Evolutionary conservation across 1,284 basidiomycete genomes (phyloP), one percentile per base, ranked within the genome.

Genomic region (Mrakiaceae sp.): DNA sequence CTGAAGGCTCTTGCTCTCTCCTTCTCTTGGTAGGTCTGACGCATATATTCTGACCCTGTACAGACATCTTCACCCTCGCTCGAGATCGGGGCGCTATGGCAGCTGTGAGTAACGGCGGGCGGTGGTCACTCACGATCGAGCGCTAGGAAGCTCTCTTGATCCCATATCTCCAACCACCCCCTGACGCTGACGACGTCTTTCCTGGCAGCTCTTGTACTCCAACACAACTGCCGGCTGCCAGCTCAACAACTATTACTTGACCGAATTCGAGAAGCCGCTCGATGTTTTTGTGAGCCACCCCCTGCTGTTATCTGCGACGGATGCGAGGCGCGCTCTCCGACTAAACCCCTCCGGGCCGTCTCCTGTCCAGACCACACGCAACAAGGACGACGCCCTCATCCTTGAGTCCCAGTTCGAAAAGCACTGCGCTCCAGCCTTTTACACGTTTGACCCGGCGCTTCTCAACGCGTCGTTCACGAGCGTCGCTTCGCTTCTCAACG

Each of bases 21-120:
- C 49, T 11, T 51, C 7, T 82, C 82, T 0, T 72, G 79, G 68
- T 78, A 81, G 27, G 71, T 77, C 58, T 49, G 42, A 6, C 56
- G 8, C 11, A 14, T 12, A 3, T 44, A 16, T 43, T 5, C 40
- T 9, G 4, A 11, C 42, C 47, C n/a, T 27, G 1, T 27, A n/a
- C 63, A 73, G 90, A 94, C 74, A 83, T 92, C 62, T 90, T 93
- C 74, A 88, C 87, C 0, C 78, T 89, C 51, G 89, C 88, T 10
- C 78, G 81, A 54, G 83, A 87, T 69, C 78, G 83, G 64, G 91
- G 91, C 5, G 90, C 90, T 0, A 82, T 84, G 42, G 86, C 87
- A 54, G 88, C 87, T 46, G 84, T 87, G 70, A 71, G 83, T 78
- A 40, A 67, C 10, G 51, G n/a, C 27, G 27, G 27, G 27, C 27